These are phyloP conservation scores for Candida pseudoglaebosa DNA, from an alignment of 805 yeast species.

Conservation along the genomic window DNA sequence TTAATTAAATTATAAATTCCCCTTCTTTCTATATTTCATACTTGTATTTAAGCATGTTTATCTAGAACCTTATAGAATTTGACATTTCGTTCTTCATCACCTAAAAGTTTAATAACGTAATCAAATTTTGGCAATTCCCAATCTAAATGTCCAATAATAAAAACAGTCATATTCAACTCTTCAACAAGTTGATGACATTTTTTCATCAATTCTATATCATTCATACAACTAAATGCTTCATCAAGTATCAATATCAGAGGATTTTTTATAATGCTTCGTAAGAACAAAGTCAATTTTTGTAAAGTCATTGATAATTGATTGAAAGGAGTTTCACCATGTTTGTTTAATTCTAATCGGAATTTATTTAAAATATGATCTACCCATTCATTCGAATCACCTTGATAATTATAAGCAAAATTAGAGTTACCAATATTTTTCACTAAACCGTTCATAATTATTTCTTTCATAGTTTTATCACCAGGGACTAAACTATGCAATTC, in stretches of 20 bases:
- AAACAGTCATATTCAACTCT: slow-evolving; percentile 51
- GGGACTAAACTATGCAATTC: slow-evolving; percentile 91
- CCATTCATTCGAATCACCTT: slow-evolving; percentile 9
- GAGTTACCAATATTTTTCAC: slow-evolving; percentile 55
- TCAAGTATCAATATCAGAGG: slow-evolving; percentile 81
- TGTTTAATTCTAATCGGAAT: slow-evolving; percentile 29
- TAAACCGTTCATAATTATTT: slow-evolving; percentile 71
- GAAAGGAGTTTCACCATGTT: slow-evolving; percentile 40
- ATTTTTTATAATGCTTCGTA: slow-evolving; percentile 71
- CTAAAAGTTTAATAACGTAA: slow-evolving; percentile 27
- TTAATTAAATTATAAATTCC: no score
- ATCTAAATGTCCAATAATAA: slow-evolving; percentile 78
- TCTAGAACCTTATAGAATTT: slow-evolving; percentile 14
- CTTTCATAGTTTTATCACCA: slow-evolving; percentile 41
- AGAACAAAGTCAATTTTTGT: slow-evolving; percentile 73
- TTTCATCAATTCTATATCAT: slow-evolving; percentile 41
- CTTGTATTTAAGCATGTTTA: no score
- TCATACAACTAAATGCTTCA: slow-evolving; percentile 93
- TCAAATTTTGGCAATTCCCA: slow-evolving; percentile 78
- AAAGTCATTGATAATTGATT: slow-evolving; percentile 58
- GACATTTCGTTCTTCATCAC: slow-evolving; percentile 24
- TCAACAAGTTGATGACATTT: slow-evolving; percentile 30
- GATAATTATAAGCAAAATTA: slow-evolving; percentile 37
- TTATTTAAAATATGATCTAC: slow-evolving; percentile 16
- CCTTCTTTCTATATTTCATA: no score